A percentile compares a stretch with the other conserved stretches of the same genome.
Conservation (phyloP, 805 yeast genomes). For the Cyberlindnera americana region DNA sequence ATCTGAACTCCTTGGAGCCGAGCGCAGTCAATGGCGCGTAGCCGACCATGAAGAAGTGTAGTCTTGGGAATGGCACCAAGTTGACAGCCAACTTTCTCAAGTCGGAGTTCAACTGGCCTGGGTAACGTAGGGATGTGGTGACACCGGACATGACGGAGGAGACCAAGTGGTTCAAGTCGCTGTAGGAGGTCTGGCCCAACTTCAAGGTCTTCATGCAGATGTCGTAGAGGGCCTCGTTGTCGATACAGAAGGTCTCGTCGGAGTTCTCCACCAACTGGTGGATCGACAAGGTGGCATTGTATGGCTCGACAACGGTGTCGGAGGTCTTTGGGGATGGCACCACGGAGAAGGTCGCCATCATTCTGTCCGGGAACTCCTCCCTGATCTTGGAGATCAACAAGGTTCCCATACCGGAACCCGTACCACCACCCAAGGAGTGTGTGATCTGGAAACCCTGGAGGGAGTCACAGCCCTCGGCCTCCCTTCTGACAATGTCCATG, state of each 20-base stretch:
- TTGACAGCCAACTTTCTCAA: constrained; percentile 98
- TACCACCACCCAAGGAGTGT: constrained; percentile 98
- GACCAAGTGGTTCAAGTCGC: constrained; percentile 84
- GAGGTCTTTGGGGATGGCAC: constrained; percentile 98
- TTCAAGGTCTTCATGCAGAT: constrained; percentile 95
- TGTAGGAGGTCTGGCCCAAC: constrained; percentile 84
- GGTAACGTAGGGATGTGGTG: constrained; percentile 95
- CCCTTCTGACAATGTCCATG: constrained; percentile 92
- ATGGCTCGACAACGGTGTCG: constrained; percentile 97
- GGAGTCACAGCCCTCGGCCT: constrained; percentile 96
- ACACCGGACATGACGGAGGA: constrained; percentile 98
- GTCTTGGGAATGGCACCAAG: constrained; percentile 98
- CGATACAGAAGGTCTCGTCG: constrained; percentile 98
- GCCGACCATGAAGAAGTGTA: constrained; percentile 98
- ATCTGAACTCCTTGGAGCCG: constrained; percentile 89
- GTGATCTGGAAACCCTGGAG: constrained; percentile 96
- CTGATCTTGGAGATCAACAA: constrained; percentile 88
- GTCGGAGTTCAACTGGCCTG: constrained; percentile 96
- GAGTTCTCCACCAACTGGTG: constrained; percentile 98
- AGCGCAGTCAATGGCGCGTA: constrained; percentile 95
- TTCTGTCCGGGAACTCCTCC: constrained; percentile 91
- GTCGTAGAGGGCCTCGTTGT: constrained; percentile 97
- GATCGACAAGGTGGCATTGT: constrained; percentile 93
- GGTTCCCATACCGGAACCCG: constrained; percentile 98
- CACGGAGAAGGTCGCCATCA: constrained; percentile 96